Evolutionary conservation across 345 rosid genomes (phyloP).

Genomic region (Ailanthus altissimus): DNA sequence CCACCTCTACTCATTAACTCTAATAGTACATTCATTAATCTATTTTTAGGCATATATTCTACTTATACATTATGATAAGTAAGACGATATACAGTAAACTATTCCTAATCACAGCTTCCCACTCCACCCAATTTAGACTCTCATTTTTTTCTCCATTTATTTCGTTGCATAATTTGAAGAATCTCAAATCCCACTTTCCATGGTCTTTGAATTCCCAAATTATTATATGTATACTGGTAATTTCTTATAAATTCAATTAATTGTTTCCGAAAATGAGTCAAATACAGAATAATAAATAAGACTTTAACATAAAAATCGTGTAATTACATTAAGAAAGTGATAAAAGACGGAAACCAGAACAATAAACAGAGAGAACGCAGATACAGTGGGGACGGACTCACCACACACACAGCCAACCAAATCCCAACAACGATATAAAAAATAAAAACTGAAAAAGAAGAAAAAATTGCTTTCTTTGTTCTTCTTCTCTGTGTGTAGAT

Average conservation of each 20-base stretch:
- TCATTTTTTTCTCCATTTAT: not conserved
- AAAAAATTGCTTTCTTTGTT: not conserved
- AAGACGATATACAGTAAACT: not conserved
- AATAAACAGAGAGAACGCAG: too few relatives aligned
- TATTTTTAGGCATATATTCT: not conserved
- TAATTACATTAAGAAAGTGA: not conserved
- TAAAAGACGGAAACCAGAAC: not conserved
- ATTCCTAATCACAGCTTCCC: not conserved
- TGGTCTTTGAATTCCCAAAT: not conserved
- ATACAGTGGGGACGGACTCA: conserved; percentile 15
- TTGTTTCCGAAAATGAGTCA: too few relatives aligned
- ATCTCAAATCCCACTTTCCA: not conserved
- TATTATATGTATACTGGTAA: not conserved
- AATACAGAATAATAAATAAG: not conserved
- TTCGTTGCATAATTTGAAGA: too few relatives aligned
- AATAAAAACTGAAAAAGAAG: not conserved
- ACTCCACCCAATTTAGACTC: not conserved
- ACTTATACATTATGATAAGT: not conserved
- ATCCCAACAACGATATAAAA: not conserved
- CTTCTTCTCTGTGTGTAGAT: conserved; percentile 6
- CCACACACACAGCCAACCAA: not conserved
- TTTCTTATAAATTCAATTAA: too few relatives aligned
- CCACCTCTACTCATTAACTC: not conserved
- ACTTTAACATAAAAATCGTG: not conserved
- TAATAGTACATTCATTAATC: not conserved